Evolutionary conservation across 192 early-diverging fungal genomes (phyloP).

Genomic region (Podila epicladia): DNA sequence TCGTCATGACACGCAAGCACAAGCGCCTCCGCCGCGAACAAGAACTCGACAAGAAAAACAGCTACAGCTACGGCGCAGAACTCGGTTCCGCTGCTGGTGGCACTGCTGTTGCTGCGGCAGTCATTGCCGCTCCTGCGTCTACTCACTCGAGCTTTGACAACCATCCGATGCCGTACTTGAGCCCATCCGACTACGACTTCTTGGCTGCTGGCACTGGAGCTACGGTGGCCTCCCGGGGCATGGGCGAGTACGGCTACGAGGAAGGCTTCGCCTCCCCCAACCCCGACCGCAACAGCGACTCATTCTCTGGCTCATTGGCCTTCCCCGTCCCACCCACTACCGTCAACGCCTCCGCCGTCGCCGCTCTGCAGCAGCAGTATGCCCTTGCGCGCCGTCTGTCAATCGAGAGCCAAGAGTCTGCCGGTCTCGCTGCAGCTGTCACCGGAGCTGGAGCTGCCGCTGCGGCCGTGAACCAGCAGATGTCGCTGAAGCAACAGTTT

Average conservation of each 20-base stretch:
- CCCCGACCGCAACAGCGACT: not conserved
- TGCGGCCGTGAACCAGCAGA: constrained; percentile 33
- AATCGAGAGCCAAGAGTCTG: constrained; percentile 13
- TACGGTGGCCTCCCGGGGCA: no score
- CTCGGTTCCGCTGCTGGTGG: not conserved
- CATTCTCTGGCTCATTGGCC: not conserved
- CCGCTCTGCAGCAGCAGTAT: constrained; percentile 27
- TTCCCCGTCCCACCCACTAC: constrained; percentile 29
- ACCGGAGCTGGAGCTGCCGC: constrained; percentile 1
- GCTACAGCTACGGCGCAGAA: not conserved
- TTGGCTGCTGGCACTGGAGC: not conserved
- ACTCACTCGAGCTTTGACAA: not conserved
- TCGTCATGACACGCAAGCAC: constrained; percentile 30
- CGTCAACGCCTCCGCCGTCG: not conserved
- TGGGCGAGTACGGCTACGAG: constrained; percentile 1
- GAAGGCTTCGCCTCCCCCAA: not conserved
- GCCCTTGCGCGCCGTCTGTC: constrained; percentile 32
- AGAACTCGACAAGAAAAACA: constrained; percentile 3
- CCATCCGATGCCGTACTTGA: not conserved
- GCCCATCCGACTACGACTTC: no score
- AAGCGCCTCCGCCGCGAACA: constrained; percentile 16
- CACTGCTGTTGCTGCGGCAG: not conserved
- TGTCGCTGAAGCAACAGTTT: constrained; percentile 27
- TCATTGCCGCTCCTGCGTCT: constrained; percentile 1
- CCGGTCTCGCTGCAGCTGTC: not conserved